Evolutionary conservation across 106 monocot species (phyloP).

Genomic region (Vanilla planifolia): DNA sequence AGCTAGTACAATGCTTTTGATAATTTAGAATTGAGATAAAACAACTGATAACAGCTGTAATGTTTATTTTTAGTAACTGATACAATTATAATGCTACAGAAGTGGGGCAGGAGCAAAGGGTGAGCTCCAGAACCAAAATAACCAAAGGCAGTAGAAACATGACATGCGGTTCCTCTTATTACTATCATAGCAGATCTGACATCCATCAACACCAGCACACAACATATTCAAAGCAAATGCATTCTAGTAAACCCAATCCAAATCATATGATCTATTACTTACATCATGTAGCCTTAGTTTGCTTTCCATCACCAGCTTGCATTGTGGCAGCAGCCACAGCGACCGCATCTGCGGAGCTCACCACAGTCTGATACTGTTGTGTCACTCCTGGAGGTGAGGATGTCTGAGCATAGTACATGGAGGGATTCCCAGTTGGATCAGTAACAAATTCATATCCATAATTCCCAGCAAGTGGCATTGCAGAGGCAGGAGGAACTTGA

Average conservation of each 20-base stretch:
- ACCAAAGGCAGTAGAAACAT: background rate
- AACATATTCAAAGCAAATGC: background rate
- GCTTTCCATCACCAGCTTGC: slow-evolving; percentile 7
- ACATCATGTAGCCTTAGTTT: slow-evolving; percentile 22
- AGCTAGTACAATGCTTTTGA: too few species aligned
- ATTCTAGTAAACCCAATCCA: slow-evolving; percentile 1
- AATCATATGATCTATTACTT: background rate
- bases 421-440: background rate
- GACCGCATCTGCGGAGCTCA: background rate
- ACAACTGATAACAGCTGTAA: too few species aligned
- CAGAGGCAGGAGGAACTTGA: slow-evolving; percentile 4
- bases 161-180: slow-evolving; percentile 9
- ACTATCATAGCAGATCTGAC: background rate
- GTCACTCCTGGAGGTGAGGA: slow-evolving; percentile 1
- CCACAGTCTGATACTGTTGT: slow-evolving; percentile 16
- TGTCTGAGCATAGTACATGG: slow-evolving; percentile 13
- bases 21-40: too few species aligned
- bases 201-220: slow-evolving; percentile 8
- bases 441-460: slow-evolving; percentile 7
- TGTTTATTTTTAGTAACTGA: too few species aligned
- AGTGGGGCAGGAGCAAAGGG: background rate
- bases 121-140: background rate
- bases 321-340: background rate
- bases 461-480: slow-evolving; percentile 9
- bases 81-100: too few species aligned